phyloP scores from a whole-genome alignment of 805 yeast genomes.

The Torulaspora gathmanii region DNA sequence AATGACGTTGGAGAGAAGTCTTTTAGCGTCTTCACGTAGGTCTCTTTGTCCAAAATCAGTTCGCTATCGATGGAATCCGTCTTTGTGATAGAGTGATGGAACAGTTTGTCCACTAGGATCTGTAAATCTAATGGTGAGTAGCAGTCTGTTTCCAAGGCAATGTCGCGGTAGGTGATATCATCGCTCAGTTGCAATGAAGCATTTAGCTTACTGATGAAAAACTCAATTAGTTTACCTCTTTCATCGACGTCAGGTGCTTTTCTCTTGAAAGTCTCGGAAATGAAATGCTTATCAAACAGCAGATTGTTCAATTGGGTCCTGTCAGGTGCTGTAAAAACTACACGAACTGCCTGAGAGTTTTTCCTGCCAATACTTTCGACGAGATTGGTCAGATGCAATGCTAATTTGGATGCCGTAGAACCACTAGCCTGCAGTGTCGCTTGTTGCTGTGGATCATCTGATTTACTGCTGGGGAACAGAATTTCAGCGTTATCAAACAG shows the following conservation, averaged over 20 bases:
- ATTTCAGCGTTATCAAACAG: slow-evolving; percentile 76
- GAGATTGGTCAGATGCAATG: slow-evolving; percentile 53
- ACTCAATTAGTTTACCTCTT: slow-evolving; percentile 46
- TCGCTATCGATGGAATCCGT: not conserved
- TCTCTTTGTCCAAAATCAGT: slow-evolving; percentile 28
- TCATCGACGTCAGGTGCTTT: slow-evolving; percentile 65
- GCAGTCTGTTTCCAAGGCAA: slow-evolving; percentile 77
- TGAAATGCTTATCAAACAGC: slow-evolving; percentile 61
- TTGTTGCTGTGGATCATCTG: slow-evolving; percentile 36
- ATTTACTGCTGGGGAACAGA: slow-evolving; percentile 47
- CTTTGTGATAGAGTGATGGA: slow-evolving; percentile 41
- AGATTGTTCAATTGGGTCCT: slow-evolving; percentile 60
- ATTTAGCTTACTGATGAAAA: slow-evolving; percentile 37
- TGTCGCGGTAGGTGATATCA: slow-evolving; percentile 45
- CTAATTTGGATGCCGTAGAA: slow-evolving; percentile 57
- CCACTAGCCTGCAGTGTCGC: slow-evolving; percentile 38
- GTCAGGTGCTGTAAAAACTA: slow-evolving; percentile 60
- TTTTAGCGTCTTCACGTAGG: slow-evolving; percentile 54
- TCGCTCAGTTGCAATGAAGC: slow-evolving; percentile 36
- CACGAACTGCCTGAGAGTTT: slow-evolving; percentile 42
- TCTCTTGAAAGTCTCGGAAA: slow-evolving; percentile 58
- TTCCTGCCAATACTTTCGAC: slow-evolving; percentile 37
- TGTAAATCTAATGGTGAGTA: slow-evolving; percentile 79
- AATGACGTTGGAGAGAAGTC: slow-evolving; percentile 76
- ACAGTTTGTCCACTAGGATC: slow-evolving; percentile 63